A percentile compares a stretch with the other conserved stretches of the same genome.
These are phyloP conservation scores for Volvox reticuliferus DNA, from an alignment of 139 green algal species.

Conservation along the genomic window DNA sequence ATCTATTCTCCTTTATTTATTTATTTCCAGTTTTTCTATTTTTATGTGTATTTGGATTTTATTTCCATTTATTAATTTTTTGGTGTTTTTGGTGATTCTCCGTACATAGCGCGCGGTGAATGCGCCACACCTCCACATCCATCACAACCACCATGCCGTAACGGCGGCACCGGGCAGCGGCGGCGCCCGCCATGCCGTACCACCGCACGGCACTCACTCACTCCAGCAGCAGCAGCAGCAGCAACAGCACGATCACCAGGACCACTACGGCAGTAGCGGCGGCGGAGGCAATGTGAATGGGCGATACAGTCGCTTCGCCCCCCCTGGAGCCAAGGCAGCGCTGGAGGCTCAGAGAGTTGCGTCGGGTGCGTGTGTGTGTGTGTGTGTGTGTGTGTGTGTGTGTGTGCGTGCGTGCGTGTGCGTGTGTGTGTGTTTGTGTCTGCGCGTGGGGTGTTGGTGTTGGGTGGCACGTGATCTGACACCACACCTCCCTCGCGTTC, in stretches of 20 bases:
- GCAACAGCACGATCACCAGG: slow-evolving; percentile 11
- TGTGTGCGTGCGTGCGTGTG: neutral
- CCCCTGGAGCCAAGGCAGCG: neutral
- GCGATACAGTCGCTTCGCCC: slow-evolving; percentile 31
- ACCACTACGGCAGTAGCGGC: slow-evolving; percentile 7
- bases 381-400: neutral
- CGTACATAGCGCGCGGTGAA: no score
- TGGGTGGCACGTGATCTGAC: no score
- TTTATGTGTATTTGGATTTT: no score
- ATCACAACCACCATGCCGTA: neutral
- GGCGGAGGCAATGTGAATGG: no score
- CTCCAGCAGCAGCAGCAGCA: neutral
- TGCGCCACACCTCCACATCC: neutral
- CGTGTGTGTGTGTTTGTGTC: no score
- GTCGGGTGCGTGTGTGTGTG: neutral
- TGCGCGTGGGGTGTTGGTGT: no score
- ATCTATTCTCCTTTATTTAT: no score
- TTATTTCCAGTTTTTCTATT: no score
- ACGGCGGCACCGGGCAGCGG: neutral
- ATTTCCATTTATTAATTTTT: no score
- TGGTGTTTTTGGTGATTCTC: no score
- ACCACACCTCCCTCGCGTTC: no score
- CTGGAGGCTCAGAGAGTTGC: slow-evolving; percentile 23
- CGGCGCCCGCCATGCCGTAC: slow-evolving; percentile 16
- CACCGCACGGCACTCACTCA: neutral